Evolutionary conservation across 177 flowering plant genomes (phyloP), one percentile per base, ranked within the genome.

Genomic region (Tripterygium wilfordii): DNA sequence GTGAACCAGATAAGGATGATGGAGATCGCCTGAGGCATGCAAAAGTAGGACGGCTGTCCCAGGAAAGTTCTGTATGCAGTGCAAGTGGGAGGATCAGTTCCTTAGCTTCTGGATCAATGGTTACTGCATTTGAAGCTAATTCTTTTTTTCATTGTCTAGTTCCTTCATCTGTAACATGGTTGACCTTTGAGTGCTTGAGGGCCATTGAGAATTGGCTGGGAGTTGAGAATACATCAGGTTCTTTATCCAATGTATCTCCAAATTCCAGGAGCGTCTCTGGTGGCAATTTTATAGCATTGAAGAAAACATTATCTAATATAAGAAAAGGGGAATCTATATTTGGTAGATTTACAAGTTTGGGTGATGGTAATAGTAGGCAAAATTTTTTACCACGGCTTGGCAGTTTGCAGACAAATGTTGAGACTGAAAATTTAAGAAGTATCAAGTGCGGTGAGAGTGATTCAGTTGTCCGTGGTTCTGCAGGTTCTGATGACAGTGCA

Each of bases 41-140:
- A 35, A 85, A 92, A 76, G 83, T 92, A 22, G 96, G 89, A 41
- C 73, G 84, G 54, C 62, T 82, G 35, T 84, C 96, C 21, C 74
- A 66, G 55, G 95, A 86, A 66, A 79, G 85, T 55, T 78, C 84
- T 59, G 85, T 71, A 3, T 68, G 75, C 56, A 62, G 80, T 62
- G 59, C 65, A 39, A 40, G 66, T 5, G 80, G 69, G 38, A 73
- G 71, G 60, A 75, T 58, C 55, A 48, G 37, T 56, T 14, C 56
- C 20, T 44, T 46, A 43, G 64, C 54, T 42, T 58, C 20, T 58
- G 23, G 41, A 26, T 38, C 64, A 18, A 70, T 57, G 61, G 49
- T 40, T 40, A 27, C 42, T 50, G 79, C 68, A 43, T 48, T 27
- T 26, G 36, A 42, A 23, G 17, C 46, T 52, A 69, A 59, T 41